A percentile compares a stretch with the other conserved stretches of the same genome.
phyloP scores from a whole-genome alignment of 192 early-diverging fungal species.

The Geosiphon pyriformis region DNA sequence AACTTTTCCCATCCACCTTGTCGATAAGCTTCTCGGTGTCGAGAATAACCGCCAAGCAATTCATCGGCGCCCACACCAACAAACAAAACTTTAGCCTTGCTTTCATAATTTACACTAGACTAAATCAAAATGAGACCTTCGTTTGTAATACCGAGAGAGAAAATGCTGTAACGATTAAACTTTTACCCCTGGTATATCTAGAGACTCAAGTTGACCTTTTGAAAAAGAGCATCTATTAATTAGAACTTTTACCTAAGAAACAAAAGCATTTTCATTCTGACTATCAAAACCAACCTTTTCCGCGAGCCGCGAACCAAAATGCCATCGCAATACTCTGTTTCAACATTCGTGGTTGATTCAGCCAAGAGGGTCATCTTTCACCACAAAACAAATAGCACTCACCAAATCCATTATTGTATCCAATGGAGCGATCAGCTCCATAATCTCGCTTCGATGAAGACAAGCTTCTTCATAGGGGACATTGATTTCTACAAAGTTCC shows the following conservation, averaged over 20 bases:
- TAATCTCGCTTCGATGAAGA: slow-evolving; percentile 49
- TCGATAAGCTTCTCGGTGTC: slow-evolving; percentile 72
- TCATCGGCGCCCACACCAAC: slow-evolving; percentile 94
- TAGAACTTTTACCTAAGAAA: not conserved
- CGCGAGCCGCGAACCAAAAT: slow-evolving; percentile 93
- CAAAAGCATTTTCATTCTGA: too few relatives aligned
- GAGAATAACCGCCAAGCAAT: slow-evolving; percentile 86
- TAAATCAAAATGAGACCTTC: too few relatives aligned
- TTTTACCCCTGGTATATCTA: slow-evolving; percentile 7
- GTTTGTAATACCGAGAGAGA: too few relatives aligned
- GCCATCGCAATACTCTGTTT: slow-evolving; percentile 93
- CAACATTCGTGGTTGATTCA: not conserved
- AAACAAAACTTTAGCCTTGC: slow-evolving; percentile 70
- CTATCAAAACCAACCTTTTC: slow-evolving; percentile 47
- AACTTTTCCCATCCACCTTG: slow-evolving; percentile 60
- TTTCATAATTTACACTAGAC: too few relatives aligned
- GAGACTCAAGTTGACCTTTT: slow-evolving; percentile 13
- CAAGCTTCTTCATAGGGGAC: slow-evolving; percentile 71
- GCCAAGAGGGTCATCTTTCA: not conserved
- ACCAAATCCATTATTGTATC: slow-evolving; percentile 92
- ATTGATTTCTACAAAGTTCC: slow-evolving; percentile 89
- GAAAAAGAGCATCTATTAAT: not conserved
- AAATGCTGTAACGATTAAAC: not conserved
- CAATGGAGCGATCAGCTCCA: slow-evolving; percentile 71
- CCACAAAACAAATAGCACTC: not conserved